Evolutionary conservation across 176 grass and related monocot genomes (phyloP).

Genomic region (Avena atlantica): DNA sequence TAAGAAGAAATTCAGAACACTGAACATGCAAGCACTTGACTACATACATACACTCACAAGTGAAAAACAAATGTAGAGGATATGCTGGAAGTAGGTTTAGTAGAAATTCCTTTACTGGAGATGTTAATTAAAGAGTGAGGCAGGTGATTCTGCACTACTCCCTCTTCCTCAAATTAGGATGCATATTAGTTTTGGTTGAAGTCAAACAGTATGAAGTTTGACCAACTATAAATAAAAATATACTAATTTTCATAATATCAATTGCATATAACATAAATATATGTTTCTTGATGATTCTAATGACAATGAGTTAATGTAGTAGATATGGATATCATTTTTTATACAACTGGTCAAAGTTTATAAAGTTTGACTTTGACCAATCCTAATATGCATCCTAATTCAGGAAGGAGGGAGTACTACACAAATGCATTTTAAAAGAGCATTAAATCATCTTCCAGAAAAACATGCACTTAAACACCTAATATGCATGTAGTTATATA

Average conservation of each 20-base stretch:
- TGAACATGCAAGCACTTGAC: slow-evolving; percentile 6
- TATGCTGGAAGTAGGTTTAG: slow-evolving; percentile 11
- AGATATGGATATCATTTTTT: too few species aligned
- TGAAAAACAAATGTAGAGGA: slow-evolving; percentile 35
- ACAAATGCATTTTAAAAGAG: slow-evolving; percentile 4
- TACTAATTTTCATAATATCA: too few species aligned
- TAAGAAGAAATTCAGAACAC: slow-evolving; percentile 20
- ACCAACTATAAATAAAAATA: too few species aligned
- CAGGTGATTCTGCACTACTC: slow-evolving; percentile 16
- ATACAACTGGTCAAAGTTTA: too few species aligned
- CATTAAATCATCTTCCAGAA: slow-evolving; percentile 5
- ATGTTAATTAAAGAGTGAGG: slow-evolving; percentile 26
- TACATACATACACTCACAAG: not conserved
- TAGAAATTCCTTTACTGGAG: slow-evolving; percentile 17
- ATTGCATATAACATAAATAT: too few species aligned
- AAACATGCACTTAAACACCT: not conserved
- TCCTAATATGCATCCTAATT: too few species aligned
- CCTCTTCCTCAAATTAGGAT: too few species aligned
- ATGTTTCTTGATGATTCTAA: too few species aligned
- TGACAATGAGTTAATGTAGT: too few species aligned
- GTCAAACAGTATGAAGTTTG: too few species aligned
- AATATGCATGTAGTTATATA: not conserved
- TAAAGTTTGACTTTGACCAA: too few species aligned
- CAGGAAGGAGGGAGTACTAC: not conserved
- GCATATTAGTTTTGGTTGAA: too few species aligned